A percentile compares a stretch with the other conserved stretches of the same genome.
These are phyloP conservation scores for Leersia perrieri DNA, from an alignment of 176 grass and related monocot species.

Conservation along the genomic window DNA sequence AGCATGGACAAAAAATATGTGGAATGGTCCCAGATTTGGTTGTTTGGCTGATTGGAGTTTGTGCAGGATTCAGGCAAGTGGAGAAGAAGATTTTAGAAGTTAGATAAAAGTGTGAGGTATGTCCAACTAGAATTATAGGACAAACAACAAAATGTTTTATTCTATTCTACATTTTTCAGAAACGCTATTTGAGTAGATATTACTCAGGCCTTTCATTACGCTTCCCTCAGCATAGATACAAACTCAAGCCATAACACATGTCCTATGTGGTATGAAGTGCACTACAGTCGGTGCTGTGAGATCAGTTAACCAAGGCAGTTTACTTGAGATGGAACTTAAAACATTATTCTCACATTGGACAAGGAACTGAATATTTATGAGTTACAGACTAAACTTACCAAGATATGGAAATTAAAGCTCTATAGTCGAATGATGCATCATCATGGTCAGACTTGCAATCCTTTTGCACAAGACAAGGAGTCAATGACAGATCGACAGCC, in stretches of 20 bases:
- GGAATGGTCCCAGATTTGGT: neutral
- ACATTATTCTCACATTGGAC: neutral
- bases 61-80: neutral
- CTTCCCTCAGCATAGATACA: neutral
- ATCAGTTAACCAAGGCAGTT: neutral
- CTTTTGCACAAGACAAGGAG: neutral
- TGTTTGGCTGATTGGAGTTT: neutral
- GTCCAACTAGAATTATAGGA: neutral
- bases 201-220: neutral
- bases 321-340: neutral
- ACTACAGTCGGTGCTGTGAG: neutral
- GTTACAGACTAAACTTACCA: neutral
- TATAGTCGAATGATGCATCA: neutral
- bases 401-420: neutral
- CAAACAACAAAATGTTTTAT: neutral
- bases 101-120: neutral
- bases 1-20: neutral
- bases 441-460: conserved; percentile 21
- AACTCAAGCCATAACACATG: neutral
- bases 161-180: neutral
- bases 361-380: neutral
- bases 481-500: conserved; percentile 25
- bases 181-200: neutral
- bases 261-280: too few species aligned
- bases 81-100: neutral